Percentiles rank a stretch among this genome's conserved stretches.
phyloP scores from a whole-genome alignment of 768 basidiomycete genomes.

The Serendipita sp. region DNA sequence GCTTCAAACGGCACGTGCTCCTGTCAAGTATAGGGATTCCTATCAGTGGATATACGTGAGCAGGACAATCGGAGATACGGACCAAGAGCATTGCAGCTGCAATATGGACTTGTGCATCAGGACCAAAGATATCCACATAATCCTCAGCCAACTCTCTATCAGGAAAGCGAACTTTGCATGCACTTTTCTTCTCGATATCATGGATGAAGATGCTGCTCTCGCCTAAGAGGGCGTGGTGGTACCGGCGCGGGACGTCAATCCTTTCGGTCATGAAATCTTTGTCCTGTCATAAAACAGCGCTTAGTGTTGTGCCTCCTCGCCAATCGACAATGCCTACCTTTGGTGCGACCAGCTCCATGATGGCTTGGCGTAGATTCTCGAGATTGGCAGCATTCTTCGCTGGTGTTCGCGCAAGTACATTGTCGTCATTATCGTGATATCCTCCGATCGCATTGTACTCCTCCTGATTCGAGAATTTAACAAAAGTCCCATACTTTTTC shows the following conservation, averaged over 20 bases:
- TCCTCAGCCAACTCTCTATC: constrained; percentile 92
- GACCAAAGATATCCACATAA: constrained; percentile 89
- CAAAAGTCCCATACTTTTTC: constrained; percentile 99
- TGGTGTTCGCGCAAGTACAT: constrained; percentile 94
- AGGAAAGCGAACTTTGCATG: constrained; percentile 81
- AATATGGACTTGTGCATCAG: constrained; percentile 92
- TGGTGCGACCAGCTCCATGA: constrained; percentile 95
- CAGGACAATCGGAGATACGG: constrained; percentile 18
- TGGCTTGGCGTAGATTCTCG: constrained; percentile 86
- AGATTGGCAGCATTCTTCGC: constrained; percentile 94
- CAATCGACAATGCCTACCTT: constrained; percentile 44
- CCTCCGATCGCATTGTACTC: constrained; percentile 91
- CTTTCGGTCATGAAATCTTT: constrained; percentile 94
- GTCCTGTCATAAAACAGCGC: constrained; percentile 36
- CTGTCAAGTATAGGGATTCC: constrained; percentile 26
- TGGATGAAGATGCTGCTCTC: constrained; percentile 96
- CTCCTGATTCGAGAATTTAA: constrained; percentile 97
- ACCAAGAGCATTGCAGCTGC: constrained; percentile 92
- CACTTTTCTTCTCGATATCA: constrained; percentile 94
- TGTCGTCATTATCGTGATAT: constrained; percentile 95
- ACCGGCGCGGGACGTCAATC: constrained; percentile 82
- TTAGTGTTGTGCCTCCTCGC: neutral
- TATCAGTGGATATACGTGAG: too few species aligned
- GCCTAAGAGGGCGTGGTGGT: constrained; percentile 87
- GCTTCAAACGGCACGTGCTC: constrained; percentile 96